Conservation (phyloP, 805 yeast genomes). For the Saturnispora kantuleensis region DNA sequence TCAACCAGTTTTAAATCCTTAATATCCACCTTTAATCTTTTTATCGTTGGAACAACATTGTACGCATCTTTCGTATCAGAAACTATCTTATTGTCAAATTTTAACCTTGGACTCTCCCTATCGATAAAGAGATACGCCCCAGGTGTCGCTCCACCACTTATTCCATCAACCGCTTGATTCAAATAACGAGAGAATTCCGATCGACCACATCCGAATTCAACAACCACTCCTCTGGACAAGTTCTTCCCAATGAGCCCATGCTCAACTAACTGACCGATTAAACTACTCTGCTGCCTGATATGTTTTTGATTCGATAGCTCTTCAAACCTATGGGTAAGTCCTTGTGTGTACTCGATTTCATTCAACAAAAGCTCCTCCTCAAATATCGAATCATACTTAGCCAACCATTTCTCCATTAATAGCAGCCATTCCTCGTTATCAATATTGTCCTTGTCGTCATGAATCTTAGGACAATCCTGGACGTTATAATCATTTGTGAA, state of each 20-base stretch:
- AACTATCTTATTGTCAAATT: constrained; percentile 59
- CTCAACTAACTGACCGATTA: constrained; percentile 55
- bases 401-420: constrained; percentile 14
- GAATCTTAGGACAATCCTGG: constrained; percentile 8
- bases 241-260: constrained; percentile 29
- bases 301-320: constrained; percentile 59
- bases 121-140: constrained; percentile 52
- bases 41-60: constrained; percentile 9
- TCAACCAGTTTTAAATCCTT: constrained; percentile 55
- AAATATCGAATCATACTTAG: constrained; percentile 11
- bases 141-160: constrained; percentile 2
- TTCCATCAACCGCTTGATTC: constrained; percentile 24
- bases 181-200: constrained; percentile 72
- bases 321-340: constrained; percentile 35
- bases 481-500: constrained; percentile 39
- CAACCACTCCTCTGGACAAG: constrained; percentile 26
- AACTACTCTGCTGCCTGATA: constrained; percentile 71
- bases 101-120: constrained; percentile 67
- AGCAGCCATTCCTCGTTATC: constrained; percentile 17
- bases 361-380: constrained; percentile 10
- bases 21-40: constrained; percentile 64
- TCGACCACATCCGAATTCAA: constrained; percentile 89
- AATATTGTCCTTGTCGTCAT: constrained; percentile 2
- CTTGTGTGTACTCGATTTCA: constrained; percentile 20
- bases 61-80: constrained; percentile 36